Base-by-base conservation (phyloP, 2,329 filamentous ascomycete species). In the Metarhizium rileyi region DNA sequence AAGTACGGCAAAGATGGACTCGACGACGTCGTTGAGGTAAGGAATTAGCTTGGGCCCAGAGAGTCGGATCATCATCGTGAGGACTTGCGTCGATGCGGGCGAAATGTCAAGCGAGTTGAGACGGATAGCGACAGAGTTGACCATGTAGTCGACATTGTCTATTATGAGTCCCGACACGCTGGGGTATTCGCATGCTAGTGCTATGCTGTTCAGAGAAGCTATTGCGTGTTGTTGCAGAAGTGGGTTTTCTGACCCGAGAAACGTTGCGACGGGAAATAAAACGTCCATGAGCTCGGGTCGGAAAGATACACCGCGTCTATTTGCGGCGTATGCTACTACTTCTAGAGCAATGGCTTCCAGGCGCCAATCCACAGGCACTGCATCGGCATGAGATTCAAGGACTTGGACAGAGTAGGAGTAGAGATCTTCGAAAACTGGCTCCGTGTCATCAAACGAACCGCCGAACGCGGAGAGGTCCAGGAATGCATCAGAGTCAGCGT, bases 111-210 rank as follows among this genome's bases (percentile, higher is more conserved):
- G 88, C 0, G 87, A 88, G 59, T 95, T 96, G 7, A 98, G 77
- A 53, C 90, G 87, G 52, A 97, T 69, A 0, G 87, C 88, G 16
- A 98, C 81, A 0, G 93, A 88, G 61, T 97, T 97, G 53, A 97
- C 84, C 68, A 98, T 86, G 64, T 98, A 98, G 66, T 98, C 93
- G 16, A 89, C 90, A 53, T 98, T 98, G 47, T 86, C 82, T 26
- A 97, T 79, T 36, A 98, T 84, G 55, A 98, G 72, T 16, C 87
- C 81, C 25, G 85, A 84, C 4, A 91, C 85, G 57, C 76, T 83
- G 0, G 62, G 53, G 59, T 97, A 98, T 2, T 78, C 81, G 59
- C 89, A 96, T 0, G 84, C 77, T 2, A 67, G 62, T 1, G 91
- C 84, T n/a, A 96, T 73, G 18, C 82, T 80, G 60, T 96, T 93